Conservation (phyloP, 305 asterid species). For the Fraxinus sp. region DNA sequence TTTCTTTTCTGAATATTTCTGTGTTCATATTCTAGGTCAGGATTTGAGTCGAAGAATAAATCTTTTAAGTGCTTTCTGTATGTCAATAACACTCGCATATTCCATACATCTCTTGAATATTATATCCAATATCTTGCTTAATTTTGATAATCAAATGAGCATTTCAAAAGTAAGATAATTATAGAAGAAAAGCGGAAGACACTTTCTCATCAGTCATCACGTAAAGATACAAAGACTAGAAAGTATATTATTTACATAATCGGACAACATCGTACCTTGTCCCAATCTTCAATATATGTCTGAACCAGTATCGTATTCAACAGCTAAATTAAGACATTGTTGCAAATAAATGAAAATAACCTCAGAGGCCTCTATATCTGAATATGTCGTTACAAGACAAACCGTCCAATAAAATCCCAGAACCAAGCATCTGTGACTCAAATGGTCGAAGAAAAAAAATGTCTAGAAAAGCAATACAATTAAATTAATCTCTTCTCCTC, state of each 20-base stretch:
- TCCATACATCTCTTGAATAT: no score
- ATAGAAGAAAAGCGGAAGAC: no score
- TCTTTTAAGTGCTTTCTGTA: background rate
- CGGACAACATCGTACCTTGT: no score
- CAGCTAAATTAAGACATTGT: background rate
- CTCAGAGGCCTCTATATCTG: slow-evolving; percentile 24
- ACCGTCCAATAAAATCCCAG: slow-evolving; percentile 11
- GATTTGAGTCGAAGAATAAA: background rate
- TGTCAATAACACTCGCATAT: background rate
- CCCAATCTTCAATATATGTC: background rate
- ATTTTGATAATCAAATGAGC: no score
- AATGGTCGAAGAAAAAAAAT: background rate
- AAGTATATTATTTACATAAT: no score
- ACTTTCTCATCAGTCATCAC: no score
- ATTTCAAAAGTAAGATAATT: no score
- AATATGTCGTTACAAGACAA: slow-evolving; percentile 17
- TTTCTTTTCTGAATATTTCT: no score
- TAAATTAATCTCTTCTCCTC: background rate
- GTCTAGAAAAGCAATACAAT: background rate
- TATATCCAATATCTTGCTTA: no score
- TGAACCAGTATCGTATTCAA: slow-evolving; percentile 7
- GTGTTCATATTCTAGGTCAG: no score
- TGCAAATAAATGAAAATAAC: slow-evolving; percentile 14
- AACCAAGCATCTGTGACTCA: background rate
- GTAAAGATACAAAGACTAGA: no score